Conservation (phyloP, 2,329 filamentous ascomycete species). For the Albifimbria verrucaria region DNA sequence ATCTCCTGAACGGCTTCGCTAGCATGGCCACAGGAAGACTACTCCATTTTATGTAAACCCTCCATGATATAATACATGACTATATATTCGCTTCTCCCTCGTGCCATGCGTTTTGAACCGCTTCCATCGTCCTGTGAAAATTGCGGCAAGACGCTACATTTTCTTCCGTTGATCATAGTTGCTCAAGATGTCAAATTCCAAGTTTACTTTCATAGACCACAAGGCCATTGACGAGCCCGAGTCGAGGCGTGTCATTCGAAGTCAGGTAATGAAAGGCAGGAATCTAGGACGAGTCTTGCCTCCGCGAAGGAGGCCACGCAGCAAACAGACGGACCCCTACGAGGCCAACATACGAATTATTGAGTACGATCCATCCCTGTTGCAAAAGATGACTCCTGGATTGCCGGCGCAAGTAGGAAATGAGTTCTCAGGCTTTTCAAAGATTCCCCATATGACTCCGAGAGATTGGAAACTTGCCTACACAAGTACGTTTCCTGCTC, state of each 20-base stretch:
- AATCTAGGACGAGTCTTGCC: constrained; percentile 5
- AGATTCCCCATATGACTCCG: not conserved
- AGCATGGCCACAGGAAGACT: too few species aligned
- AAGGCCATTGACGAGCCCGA: constrained; percentile 4
- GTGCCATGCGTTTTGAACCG: too few species aligned
- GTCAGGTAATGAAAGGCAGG: constrained; percentile 14
- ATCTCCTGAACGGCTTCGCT: too few species aligned
- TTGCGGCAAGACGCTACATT: too few species aligned
- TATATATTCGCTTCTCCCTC: too few species aligned
- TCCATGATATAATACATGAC: too few species aligned
- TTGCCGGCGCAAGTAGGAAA: not conserved
- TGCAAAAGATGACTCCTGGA: not conserved
- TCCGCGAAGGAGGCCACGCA: not conserved
- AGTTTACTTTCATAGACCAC: constrained; percentile 7
- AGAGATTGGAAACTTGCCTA: not conserved
- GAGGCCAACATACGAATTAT: not conserved
- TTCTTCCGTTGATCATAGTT: too few species aligned
- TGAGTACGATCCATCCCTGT: too few species aligned
- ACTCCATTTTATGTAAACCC: too few species aligned
- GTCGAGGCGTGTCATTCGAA: constrained; percentile 8
- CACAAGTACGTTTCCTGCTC: not conserved
- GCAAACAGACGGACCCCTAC: not conserved
- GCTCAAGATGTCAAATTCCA: not conserved
- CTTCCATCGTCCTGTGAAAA: too few species aligned
- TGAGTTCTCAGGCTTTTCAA: not conserved